phyloP scores from a whole-genome alignment of 1,284 basidiomycete species.

The Trametes polyzona region DNA sequence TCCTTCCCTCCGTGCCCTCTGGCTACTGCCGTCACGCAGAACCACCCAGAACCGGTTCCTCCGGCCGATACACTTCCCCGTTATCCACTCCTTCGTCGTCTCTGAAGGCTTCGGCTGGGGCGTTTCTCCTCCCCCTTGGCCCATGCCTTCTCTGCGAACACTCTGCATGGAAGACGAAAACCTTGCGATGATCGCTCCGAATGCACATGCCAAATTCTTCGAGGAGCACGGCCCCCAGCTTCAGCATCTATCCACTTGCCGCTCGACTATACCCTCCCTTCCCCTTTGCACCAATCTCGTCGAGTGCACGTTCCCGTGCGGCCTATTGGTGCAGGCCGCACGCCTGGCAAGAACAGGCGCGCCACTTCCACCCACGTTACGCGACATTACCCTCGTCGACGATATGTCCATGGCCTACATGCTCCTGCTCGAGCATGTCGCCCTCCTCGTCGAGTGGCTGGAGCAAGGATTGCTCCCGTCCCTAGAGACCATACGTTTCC shows the following conservation, averaged over 20 bases:
- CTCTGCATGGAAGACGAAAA: conserved; percentile 8
- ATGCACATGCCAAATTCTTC: conserved; percentile 1
- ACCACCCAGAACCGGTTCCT: neutral
- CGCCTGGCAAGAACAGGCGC: neutral
- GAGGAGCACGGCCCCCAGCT: conserved; percentile 6
- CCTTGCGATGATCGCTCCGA: neutral
- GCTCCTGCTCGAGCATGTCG: conserved; percentile 1
- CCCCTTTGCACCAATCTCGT: conserved; percentile 11
- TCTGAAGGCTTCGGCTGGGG: conserved; percentile 6
- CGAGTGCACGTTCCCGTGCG: conserved; percentile 15
- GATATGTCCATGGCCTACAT: neutral
- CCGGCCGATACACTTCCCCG: conserved; percentile 10
- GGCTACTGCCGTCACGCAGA: conserved; percentile 10
- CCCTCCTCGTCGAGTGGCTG: conserved; percentile 4
- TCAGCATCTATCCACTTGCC: neutral
- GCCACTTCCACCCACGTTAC: neutral
- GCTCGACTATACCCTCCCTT: neutral
- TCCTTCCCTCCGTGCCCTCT: conserved; percentile 18
- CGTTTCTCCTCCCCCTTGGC: conserved; percentile 8
- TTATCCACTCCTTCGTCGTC: conserved; percentile 10
- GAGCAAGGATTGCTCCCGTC: neutral
- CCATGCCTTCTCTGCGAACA: conserved; percentile 3
- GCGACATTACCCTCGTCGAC: conserved; percentile 6
- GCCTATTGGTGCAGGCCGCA: neutral
- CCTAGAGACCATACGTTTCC: conserved; percentile 21